Percentiles rank a stretch among this genome's conserved stretches.
Conservation (phyloP, 139 green algal species). For the Coelastrella sp. region DNA sequence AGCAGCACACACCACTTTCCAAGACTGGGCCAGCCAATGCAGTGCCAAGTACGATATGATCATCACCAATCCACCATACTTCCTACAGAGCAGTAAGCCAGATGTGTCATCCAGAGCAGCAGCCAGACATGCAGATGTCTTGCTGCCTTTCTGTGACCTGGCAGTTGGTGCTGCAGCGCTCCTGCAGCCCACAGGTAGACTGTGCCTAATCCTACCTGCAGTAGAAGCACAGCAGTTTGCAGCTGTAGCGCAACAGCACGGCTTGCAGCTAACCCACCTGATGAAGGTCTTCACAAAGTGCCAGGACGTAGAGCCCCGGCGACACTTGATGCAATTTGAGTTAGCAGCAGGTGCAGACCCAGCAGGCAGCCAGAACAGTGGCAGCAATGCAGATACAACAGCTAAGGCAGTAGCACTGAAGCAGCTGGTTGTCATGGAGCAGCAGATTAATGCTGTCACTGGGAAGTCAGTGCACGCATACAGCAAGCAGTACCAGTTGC, state of each 20-base stretch:
- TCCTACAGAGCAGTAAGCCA: conserved; percentile 57
- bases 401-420: neutral
- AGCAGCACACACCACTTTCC: conserved; percentile 51
- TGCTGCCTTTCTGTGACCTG: conserved; percentile 54
- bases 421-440: conserved; percentile 27
- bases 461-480: neutral
- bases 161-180: conserved; percentile 49
- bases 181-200: conserved; percentile 48
- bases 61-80: conserved; percentile 70
- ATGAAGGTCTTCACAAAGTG: conserved; percentile 43
- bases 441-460: neutral
- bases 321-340: conserved; percentile 50
- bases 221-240: conserved; percentile 45
- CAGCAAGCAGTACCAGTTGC: conserved; percentile 31
- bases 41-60: conserved; percentile 56
- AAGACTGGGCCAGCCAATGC: conserved; percentile 42
- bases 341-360: neutral
- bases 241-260: neutral
- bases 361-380: neutral
- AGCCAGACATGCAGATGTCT: conserved; percentile 59
- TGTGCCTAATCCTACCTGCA: conserved; percentile 56
- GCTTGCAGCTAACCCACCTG: conserved; percentile 47
- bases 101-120: conserved; percentile 22
- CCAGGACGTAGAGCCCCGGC: conserved; percentile 22
- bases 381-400: neutral